A percentile compares a stretch with the other conserved stretches of the same genome.
These are phyloP conservation scores for Globisporangium nunn DNA, from an alignment of 352 stramenopile genomes.

Conservation along the genomic window DNA sequence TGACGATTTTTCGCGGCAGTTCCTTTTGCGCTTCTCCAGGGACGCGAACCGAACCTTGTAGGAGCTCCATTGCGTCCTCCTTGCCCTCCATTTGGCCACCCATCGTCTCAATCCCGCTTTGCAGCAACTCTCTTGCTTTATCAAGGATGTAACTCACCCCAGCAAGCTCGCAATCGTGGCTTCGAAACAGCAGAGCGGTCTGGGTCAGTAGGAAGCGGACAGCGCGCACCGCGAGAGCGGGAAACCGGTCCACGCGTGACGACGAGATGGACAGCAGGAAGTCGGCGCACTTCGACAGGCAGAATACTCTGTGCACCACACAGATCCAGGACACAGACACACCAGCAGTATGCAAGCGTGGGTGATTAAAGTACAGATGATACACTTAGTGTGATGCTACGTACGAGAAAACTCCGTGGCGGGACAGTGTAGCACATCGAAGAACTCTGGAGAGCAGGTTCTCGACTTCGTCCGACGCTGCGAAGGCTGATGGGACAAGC, in stretches of 20 bases:
- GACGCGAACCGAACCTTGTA: constrained; percentile 20
- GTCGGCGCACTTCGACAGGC: constrained; percentile 31
- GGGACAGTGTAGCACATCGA: constrained; percentile 17
- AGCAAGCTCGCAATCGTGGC: constrained; percentile 22
- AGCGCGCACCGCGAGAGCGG: constrained; percentile 19
- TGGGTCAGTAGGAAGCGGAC: constrained; percentile 37
- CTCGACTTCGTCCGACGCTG: constrained; percentile 3
- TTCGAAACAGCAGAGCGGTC: constrained; percentile 24
- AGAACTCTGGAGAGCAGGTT: constrained; percentile 29
- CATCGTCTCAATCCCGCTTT: not conserved
- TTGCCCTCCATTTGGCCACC: not conserved
- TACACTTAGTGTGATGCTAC: constrained; percentile 4
- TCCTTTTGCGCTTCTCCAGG: not conserved
- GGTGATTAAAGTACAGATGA: not conserved
- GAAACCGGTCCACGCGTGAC: constrained; percentile 18
- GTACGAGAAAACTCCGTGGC: constrained; percentile 35
- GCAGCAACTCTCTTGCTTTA: constrained; percentile 13
- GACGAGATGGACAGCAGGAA: constrained; percentile 29
- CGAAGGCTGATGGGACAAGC: constrained; percentile 5
- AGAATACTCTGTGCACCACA: constrained; percentile 14
- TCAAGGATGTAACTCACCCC: constrained; percentile 25
- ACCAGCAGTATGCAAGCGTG: not conserved
- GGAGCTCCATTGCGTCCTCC: constrained; percentile 12
- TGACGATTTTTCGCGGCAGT: constrained; percentile 15
- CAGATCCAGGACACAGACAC: not conserved